Percentiles rank a stretch among this genome's conserved stretches.
phyloP scores from a whole-genome alignment of 139 green algal species.

The Tetradesmus lagerheimii region DNA sequence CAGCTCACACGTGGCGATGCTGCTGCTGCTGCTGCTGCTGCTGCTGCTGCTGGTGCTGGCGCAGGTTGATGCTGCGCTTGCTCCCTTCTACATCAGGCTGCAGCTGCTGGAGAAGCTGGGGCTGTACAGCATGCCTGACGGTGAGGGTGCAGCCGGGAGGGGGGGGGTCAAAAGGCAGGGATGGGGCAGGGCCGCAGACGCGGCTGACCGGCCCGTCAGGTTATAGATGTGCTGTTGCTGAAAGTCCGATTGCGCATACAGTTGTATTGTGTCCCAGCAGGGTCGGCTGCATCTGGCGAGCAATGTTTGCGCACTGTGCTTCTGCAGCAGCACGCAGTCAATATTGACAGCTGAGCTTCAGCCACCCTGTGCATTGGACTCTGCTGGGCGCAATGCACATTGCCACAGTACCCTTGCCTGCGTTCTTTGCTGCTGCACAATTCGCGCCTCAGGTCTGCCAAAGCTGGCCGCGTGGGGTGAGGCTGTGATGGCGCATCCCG shows the following conservation, averaged over 20 bases:
- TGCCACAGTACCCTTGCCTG: background rate
- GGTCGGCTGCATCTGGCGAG: too few species aligned
- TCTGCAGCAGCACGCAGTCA: too few species aligned
- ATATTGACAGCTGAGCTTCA: too few species aligned
- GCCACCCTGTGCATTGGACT: too few species aligned
- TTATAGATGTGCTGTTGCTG: too few species aligned
- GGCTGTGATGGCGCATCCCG: conserved; percentile 7
- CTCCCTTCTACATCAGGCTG: conserved; percentile 25
- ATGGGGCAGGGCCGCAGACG: background rate
- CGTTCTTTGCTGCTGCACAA: background rate
- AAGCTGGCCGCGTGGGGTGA: conserved; percentile 20
- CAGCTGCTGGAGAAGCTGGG: conserved; percentile 29
- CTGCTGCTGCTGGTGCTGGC: conserved; percentile 15
- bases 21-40: background rate
- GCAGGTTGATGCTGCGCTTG: conserved; percentile 39
- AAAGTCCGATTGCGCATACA: too few species aligned
- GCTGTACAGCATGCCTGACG: background rate
- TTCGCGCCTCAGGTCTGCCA: conserved; percentile 3
- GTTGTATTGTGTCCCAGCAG: too few species aligned
- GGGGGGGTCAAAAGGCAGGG: background rate
- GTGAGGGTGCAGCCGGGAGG: background rate
- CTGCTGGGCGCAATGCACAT: too few species aligned
- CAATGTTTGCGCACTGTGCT: too few species aligned
- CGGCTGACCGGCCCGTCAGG: background rate
- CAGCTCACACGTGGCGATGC: background rate